Evolutionary conservation across 2,329 filamentous ascomycete species (phyloP), one percentile per base, ranked within the genome.

Genomic region (Rugonectria rugulosa): DNA sequence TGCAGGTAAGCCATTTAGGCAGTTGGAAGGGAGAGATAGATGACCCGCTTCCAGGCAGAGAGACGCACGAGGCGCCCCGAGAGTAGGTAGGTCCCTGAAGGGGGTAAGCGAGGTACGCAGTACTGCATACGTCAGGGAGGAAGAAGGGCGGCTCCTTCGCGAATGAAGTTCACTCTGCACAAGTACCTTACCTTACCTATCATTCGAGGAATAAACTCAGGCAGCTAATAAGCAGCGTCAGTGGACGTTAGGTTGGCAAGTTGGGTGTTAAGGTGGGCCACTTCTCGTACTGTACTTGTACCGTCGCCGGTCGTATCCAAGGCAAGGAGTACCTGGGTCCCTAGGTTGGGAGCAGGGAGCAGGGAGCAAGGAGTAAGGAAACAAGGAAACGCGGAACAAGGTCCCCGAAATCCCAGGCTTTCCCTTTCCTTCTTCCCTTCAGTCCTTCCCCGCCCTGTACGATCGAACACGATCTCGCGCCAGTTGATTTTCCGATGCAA

Each of bases 381-480:
- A 15, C 32, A 24, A 23, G 24, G n/a, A n/a, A n/a, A 12, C 20
- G n/a, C 24, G 29, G 21, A 48, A 17, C 29, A 48, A 40, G 26
- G 46, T 6, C 24, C 32, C 10, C 14, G 29, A 15, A 38, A n/a
- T n/a, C n/a, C n/a, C n/a, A n/a, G n/a, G n/a, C n/a, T n/a, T n/a
- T n/a, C n/a, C 24, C 15, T 20, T 14, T 20, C 26, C 31, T 20
- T 17, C 37, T 27, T 41, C 34, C 37, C 36, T 14, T 32, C 5
- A 26, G 11, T 6, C 20, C 11, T 17, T 36, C 44, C 26, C 62
- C 57, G 59, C 55, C 32, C 27, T 41, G 37, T 29, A 34, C 43
- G 59, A 65, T 66, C 63, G 63, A 43, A 40, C 38, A 58, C 55
- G 63, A 66, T 66, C 63, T 66, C 27, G 46, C 55, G 45, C 56